Evolutionary conservation across 1,139 yeast genomes (phyloP), one percentile per base, ranked within the genome.

Genomic region (Lipomyces yarrowii): DNA sequence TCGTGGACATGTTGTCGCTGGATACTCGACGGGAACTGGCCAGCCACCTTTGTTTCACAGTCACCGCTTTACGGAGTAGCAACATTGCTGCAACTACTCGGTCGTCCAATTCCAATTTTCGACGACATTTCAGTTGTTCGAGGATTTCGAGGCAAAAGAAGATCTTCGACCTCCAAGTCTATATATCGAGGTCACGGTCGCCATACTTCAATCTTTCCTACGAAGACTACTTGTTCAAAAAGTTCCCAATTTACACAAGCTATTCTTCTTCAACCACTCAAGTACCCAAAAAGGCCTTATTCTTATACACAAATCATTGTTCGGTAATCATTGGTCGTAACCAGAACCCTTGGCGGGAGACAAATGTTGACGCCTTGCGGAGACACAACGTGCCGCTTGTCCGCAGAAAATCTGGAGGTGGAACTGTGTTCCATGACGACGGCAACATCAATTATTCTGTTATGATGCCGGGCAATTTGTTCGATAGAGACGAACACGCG

Each of bases 271-370:
- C 52, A 26, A 58, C 11, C 59, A 59, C 51, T 21, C 23, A 42
- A 42, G n/a, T 42, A 42, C 10, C 42, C 71, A 4, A 67, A 42
- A 30, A 71, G 70, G 3, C 96, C 67, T 78, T 94, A 39, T 76
- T 92, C 70, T 82, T 94, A 67, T 96, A 94, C 74, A 82, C 84
- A 48, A 94, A 96, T 75, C 78, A 86, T 1, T 91, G 96, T 0
- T 91, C 97, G 76, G 93, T 93, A 42, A 97, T 96, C 1, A 81
- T 94, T n/a, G 99, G 99, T 0, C 91, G 96, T 74, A 94, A 94
- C 75, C 99, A 96, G 76, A 94, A 92, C 71, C 96, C 98, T 1
- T 94, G 96, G 93, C 85, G 87, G 67, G 99, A 94, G 75, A 84
- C 88, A 42, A 89, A 91, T 73, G 69, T 94, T 3, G 84, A 87